These are phyloP conservation scores for Cymbopogon citratus DNA, from an alignment of 176 grass and related monocot species.

Conservation along the genomic window DNA sequence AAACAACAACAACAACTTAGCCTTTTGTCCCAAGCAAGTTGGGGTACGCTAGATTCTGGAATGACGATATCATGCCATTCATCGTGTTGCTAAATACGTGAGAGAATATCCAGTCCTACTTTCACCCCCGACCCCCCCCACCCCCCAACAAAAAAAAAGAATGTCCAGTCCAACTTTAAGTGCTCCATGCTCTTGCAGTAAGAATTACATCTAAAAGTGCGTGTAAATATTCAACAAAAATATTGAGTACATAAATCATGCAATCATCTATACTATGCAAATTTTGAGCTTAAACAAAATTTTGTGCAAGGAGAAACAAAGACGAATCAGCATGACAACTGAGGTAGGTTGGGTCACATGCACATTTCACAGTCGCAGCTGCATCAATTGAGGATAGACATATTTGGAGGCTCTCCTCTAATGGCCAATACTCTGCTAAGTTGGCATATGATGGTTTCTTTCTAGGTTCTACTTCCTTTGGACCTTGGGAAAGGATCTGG, in stretches of 20 bases:
- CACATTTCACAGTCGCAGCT: background rate
- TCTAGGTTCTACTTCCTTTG: no score
- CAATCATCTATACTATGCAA: background rate
- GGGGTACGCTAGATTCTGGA: no score
- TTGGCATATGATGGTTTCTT: no score
- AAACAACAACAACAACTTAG: no score
- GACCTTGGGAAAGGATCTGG: no score
- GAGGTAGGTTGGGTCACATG: background rate
- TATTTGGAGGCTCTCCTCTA: no score
- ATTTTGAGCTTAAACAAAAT: background rate
- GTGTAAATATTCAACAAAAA: background rate
- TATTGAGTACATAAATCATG: background rate
- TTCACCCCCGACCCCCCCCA: no score
- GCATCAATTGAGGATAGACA: no score
- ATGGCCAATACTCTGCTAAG: no score
- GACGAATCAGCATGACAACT: background rate
- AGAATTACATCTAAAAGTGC: background rate
- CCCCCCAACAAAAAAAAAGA: no score
- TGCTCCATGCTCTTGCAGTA: background rate
- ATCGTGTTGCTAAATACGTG: background rate
- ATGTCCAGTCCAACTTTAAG: background rate
- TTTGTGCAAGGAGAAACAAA: background rate
- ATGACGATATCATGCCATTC: background rate
- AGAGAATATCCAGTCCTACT: background rate
- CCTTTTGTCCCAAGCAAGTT: no score